Evolutionary conservation across 805 yeast genomes (phyloP).

Genomic region (Hyphopichia homilentoma): DNA sequence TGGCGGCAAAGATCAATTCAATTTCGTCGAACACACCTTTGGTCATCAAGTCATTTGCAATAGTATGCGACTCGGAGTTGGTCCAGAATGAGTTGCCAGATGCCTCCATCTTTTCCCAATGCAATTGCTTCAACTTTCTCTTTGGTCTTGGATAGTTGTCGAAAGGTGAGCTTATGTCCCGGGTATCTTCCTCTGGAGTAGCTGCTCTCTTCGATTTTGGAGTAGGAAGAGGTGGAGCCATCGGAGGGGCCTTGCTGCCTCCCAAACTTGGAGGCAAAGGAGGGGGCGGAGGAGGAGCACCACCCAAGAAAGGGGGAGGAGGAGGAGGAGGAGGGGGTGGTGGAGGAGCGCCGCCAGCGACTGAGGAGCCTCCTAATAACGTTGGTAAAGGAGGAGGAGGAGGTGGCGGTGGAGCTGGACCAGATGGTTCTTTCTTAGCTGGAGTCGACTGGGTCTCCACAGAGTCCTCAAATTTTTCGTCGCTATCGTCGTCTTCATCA

Average conservation of each 20-base stretch:
- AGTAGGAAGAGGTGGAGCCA: constrained; percentile 27
- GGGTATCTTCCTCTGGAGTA: constrained; percentile 13
- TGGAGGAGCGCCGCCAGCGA: constrained; percentile 7
- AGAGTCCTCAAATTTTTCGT: constrained; percentile 7
- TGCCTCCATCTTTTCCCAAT: constrained; percentile 72
- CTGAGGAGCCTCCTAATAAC: constrained; percentile 7
- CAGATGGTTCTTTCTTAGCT: background rate
- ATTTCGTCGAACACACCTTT: constrained; percentile 65
- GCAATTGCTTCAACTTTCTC: constrained; percentile 69
- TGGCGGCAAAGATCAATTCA: constrained; percentile 57
- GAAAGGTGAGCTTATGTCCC: constrained; percentile 13
- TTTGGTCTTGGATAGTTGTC: constrained; percentile 56
- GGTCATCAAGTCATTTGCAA: constrained; percentile 48
- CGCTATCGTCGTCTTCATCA: no score
- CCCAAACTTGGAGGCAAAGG: constrained; percentile 17
- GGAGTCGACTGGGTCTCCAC: constrained; percentile 1
- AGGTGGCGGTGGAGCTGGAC: constrained; percentile 18
- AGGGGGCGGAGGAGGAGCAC: constrained; percentile 15
- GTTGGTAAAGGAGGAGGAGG: constrained; percentile 16
- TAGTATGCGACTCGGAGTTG: constrained; percentile 34
- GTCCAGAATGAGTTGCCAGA: constrained; percentile 62
- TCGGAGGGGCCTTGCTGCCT: constrained; percentile 10
- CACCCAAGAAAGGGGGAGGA: constrained; percentile 13
- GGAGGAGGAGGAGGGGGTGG: constrained; percentile 26
- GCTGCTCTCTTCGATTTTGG: no score